These are phyloP conservation scores for Ophiosphaerella herpotricha DNA, from an alignment of 2,329 filamentous ascomycete species.

Conservation along the genomic window DNA sequence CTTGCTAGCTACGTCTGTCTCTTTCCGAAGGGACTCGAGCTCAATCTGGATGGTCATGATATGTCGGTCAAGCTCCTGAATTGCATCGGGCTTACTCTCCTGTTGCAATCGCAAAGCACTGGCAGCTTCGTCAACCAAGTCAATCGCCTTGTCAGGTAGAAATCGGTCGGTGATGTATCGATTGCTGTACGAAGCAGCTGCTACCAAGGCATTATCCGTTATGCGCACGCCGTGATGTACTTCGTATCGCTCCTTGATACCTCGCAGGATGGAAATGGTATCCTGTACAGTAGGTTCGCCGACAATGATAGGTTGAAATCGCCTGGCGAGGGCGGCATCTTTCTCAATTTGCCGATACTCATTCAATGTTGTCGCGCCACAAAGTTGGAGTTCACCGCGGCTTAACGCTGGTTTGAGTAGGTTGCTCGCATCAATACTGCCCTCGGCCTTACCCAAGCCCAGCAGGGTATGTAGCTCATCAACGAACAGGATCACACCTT, in stretches of 20 bases:
- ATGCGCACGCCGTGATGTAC: slow-evolving; percentile 96
- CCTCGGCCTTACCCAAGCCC: slow-evolving; percentile 91
- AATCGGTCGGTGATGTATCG: slow-evolving; percentile 97
- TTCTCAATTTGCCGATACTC: slow-evolving; percentile 96
- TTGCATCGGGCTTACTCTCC: slow-evolving; percentile 94
- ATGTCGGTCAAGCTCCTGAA: slow-evolving; percentile 87
- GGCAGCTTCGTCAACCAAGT: slow-evolving; percentile 93
- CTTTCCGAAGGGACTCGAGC: slow-evolving; percentile 89
- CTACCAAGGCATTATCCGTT: slow-evolving; percentile 87
- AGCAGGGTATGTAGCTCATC: slow-evolving; percentile 92
- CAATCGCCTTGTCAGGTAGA: slow-evolving; percentile 95
- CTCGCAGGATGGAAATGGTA: slow-evolving; percentile 91
- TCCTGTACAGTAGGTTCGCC: slow-evolving; percentile 88
- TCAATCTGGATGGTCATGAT: slow-evolving; percentile 99
- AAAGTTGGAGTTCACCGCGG: slow-evolving; percentile 90
- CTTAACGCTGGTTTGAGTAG: slow-evolving; percentile 92
- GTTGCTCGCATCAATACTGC: slow-evolving; percentile 95
- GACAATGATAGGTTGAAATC: slow-evolving; percentile 95
- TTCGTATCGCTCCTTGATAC: slow-evolving; percentile 97
- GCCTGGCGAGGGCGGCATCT: slow-evolving; percentile 86
- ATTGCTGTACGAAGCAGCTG: slow-evolving; percentile 89
- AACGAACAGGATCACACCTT: slow-evolving; percentile 90
- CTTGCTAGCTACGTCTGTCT: slow-evolving; percentile 85
- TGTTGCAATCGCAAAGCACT: slow-evolving; percentile 89
- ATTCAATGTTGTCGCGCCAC: slow-evolving; percentile 88